Evolutionary conservation across 1,284 basidiomycete species (phyloP), one percentile per base, ranked within the genome.

Genomic region (Ceratobasidium sp.): DNA sequence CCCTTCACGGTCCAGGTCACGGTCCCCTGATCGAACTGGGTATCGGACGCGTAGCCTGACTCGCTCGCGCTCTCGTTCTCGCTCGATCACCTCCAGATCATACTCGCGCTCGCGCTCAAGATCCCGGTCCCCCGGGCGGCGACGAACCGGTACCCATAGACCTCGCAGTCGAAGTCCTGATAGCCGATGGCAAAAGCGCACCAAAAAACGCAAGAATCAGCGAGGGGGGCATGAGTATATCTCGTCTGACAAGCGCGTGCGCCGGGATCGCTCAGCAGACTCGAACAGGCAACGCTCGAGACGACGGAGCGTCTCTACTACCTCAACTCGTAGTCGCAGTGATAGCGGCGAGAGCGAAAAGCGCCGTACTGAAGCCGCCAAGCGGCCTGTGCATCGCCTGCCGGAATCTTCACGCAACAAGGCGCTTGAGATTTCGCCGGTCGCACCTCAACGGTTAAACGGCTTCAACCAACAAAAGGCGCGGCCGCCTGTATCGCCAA

Each of bases 51-150:
- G 73, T 54, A 75, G 61, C 40, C 73, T 62, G 80, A 87, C 87
- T 66, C 87, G 84, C 73, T 79, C 79, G 67, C 76, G 66, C 26
- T 91, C 91, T 17, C 89, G 86, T 33, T 89, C 89, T 50, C 87
- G 86, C 42, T 92, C 92, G 6, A 91, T 91, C 6, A 85, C 91
- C n/a, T 88, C 86, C 70, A 88, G 86, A 59, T 93, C 92, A 33
- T 74, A 74, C 66, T 90, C 88, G 79, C 90, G 89, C 52, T 93
- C 92, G 57, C 87, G 86, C 68, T 91, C 93, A 40, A 86, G 87
- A 75, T 91, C 91, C 62, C 86, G 88, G 77, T 87, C 88, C 38
- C 87, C 88, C 4, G 90, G 90, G 81, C 89, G 89, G 59, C 87
- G 87, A 67, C 88, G 88, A 59, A 86, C 87, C 77, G 88, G 88